Percentiles rank a stretch among this genome's conserved stretches.
phyloP scores from a whole-genome alignment of 176 grass and related monocot species.

The Bonia amplexicaulis region DNA sequence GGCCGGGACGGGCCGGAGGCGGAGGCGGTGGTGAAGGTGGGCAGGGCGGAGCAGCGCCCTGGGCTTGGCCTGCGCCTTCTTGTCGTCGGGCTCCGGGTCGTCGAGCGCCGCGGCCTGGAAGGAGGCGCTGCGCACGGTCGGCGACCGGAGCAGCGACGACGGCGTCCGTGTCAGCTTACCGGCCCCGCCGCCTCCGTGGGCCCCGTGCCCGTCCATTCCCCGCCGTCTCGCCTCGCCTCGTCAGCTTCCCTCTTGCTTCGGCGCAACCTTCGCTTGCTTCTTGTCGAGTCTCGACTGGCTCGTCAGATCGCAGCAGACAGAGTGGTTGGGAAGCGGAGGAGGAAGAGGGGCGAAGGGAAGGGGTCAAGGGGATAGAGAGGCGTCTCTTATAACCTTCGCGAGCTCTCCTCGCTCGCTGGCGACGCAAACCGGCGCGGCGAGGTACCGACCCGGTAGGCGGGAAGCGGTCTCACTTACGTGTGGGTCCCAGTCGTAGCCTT shows the following conservation, averaged over 20 bases:
- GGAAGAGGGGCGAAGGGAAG: not conserved
- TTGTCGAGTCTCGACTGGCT: not conserved
- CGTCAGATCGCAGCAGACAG: constrained; percentile 21
- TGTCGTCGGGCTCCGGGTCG: constrained; percentile 57
- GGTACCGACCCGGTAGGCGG: not conserved
- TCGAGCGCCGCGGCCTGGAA: constrained; percentile 25
- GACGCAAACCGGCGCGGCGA: constrained; percentile 4
- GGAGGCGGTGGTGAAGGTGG: constrained; percentile 2
- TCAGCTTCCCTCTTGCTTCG: constrained; percentile 1
- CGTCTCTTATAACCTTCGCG: constrained; percentile 30
- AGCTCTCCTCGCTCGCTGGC: not conserved
- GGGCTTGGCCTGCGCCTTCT: constrained; percentile 22
- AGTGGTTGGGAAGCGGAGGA: constrained; percentile 10
- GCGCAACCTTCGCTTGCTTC: not conserved
- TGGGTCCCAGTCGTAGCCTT: not conserved
- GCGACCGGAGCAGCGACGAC: constrained; percentile 64
- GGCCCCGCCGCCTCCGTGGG: constrained; percentile 19
- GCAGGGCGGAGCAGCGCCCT: constrained; percentile 5
- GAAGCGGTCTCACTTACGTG: not conserved
- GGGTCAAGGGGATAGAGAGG: not conserved
- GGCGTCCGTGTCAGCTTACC: constrained; percentile 65
- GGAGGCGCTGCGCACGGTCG: constrained; percentile 41
- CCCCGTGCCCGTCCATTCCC: constrained; percentile 22
- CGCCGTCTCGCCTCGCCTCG: constrained; percentile 6
- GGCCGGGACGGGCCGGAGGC: not conserved